Evolutionary conservation across 495 filamentous ascomycete species (phyloP), one percentile per base, ranked within the genome.

Genomic region (Trichoderma reesei): DNA sequence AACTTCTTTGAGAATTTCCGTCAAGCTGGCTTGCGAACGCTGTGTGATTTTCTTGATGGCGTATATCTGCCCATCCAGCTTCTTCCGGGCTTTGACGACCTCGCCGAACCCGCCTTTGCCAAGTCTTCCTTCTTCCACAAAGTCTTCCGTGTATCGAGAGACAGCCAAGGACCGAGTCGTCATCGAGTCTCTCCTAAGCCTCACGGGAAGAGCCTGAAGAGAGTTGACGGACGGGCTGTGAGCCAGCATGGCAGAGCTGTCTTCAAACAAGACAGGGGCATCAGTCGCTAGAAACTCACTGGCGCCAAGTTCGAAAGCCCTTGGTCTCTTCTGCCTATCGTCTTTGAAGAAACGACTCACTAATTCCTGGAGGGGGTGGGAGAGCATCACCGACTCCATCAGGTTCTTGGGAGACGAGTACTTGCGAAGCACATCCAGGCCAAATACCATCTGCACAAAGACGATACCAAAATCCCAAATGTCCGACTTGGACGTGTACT

Each of bases 91-190:
- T 72, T 93, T 92, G 51, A 98, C 91, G n/a, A 98, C 94, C 75
- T 97, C 90, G 37, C 95, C 94, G 74, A 95, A 98, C 2, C 93
- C 95, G 16, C 94, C 94, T 74, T 90, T 94, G 34, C 95, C 94
- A 20, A 98, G 78, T 2, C 88, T 85, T 18, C 90, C 92, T 65
- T 90, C 85, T 74, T 98, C 93, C 26, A 90, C 86, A 71, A 95
- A 98, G 68, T 98, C 95, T 69, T 88, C 87, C 39, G 79, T 80
- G 70, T 97, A 98, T 54, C 91, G 82, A 1, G 90, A 93, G 36
- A 82, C 79, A 3, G 73, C 66, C 4, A 74, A 73, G 18, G 69
- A 70, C 9, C 70, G 73, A 34, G 33, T 54, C 63, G 72, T 77
- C 65, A 76, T 78, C 6, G 83, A 86, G 26, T 83, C 80, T 41